Evolutionary conservation across 2,329 filamentous ascomycete species (phyloP), one percentile per base, ranked within the genome.

Genomic region (Cordyceps javanica): DNA sequence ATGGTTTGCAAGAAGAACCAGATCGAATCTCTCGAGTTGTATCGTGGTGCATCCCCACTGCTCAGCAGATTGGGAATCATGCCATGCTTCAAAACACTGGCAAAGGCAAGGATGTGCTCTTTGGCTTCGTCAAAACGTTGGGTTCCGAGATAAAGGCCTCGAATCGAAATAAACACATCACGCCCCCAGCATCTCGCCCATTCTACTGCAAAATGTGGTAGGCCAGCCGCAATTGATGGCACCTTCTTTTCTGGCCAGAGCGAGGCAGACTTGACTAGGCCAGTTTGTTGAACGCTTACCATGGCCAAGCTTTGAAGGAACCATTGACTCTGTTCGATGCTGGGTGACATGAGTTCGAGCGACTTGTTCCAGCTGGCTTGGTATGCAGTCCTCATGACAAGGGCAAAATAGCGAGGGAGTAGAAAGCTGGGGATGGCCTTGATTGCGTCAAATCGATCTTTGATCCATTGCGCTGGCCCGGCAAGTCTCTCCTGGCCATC

Each of bases 1-100:
- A 97, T 93, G 62, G 89, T 89, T 70, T 99, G 94, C 53, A 99
- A 74, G 77, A 95, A 96, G 79, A 97, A 99, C 94, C 94, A 99
- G 42, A 97, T 85, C 0, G 94, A 96, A 72, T 99, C 94, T 60
- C 94, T 83, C 44, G 94, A 92, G 71, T 99, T 99, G 77, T 97
- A 99, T 26, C 94, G 83, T 3, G 94, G 94, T 16, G 87, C 81
- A 60, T 88, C 90, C 7, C 94, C 92, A 60, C 89, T 90, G 62
- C 91, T 88, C 14, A 99, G 79, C 21, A 99, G 80, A 67, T 99
- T 99, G 14, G 94, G 94, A 58, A 99, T 92, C 91, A 97, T 96
- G 52, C 94, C 94, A 66, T 99, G 94, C 77, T 99, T 99, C 64
- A 99, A 76, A 11, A 99, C 92, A 69, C 91, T 96, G 2, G 90